Base-by-base conservation (phyloP, 2,329 filamentous ascomycete genomes). In the Lecanicillium sp. region DNA sequence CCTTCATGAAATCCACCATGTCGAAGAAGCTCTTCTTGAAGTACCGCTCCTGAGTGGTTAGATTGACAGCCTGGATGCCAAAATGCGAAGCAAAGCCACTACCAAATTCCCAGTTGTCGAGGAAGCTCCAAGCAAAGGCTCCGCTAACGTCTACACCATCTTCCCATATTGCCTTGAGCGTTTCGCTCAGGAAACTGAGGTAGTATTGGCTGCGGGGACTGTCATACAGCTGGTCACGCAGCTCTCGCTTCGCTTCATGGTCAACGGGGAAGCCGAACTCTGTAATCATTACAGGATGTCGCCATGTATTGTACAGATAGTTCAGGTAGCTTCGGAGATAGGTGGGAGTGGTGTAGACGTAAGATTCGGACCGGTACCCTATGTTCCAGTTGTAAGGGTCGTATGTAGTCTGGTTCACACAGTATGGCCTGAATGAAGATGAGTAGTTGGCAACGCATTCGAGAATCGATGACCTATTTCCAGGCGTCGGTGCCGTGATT, bases 11-110 rank as follows among this genome's bases (percentile, higher is more conserved):
- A 47, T 76, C 70, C 13, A 76, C 69, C 47, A 71, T 51, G 39
- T 77, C 72, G 47, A 77, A 77, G 47, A 77, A 74, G 36, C 71
- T 75, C 59, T 72, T 73, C 58, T 77, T 78, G 38, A 68, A 77
- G 29, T 59, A 51, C 17, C 72, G 53, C 44, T 67, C 59, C 50
- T 71, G 64, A 4, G 65, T 72, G 3, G 71, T 74, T 4, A 65
- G 58, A 45, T 77, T 74, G 2, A 78, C 70, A 2, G 62, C 65
- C 50, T 79, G 74, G 32, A 79, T 64, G 0, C 75, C 75, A 53
- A 75, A 79, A 3, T 70, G 68, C 13, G 61, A 49, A 8, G 44
- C 39, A 17, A 50, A 53, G 1, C 58, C 59, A 11, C 22, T 25
- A 0, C 72, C 74, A 48, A 77, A 79, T 39, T 76, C 73, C 63